These are phyloP conservation scores for Anacardium occidentale DNA, from an alignment of 345 rosid genomes.

Conservation along the genomic window DNA sequence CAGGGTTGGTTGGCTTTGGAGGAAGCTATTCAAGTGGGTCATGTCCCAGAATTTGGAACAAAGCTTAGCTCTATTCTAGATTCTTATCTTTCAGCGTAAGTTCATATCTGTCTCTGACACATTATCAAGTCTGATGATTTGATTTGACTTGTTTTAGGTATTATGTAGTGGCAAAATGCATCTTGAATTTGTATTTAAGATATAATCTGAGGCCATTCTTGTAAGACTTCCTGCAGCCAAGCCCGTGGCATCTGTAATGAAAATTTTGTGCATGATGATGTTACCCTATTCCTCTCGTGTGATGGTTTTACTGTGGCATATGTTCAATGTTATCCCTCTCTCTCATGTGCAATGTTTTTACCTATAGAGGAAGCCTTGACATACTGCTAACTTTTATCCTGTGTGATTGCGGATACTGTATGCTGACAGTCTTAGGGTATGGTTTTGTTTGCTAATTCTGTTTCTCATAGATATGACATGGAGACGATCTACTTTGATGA, in stretches of 20 bases:
- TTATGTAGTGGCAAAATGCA: not conserved
- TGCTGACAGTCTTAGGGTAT: not conserved
- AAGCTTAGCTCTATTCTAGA: constrained; percentile 59
- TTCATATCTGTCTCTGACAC: constrained; percentile 8
- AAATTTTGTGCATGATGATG: not conserved
- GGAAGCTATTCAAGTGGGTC: constrained; percentile 57
- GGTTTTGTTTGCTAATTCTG: constrained; percentile 11
- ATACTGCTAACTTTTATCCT: not conserved
- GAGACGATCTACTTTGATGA: constrained; percentile 77
- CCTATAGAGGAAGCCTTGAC: not conserved
- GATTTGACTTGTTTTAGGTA: not conserved
- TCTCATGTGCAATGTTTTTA: not conserved
- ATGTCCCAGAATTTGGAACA: constrained; percentile 66
- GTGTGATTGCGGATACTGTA: not conserved
- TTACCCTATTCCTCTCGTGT: not conserved
- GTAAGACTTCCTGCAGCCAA: not conserved
- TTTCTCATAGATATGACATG: constrained; percentile 48
- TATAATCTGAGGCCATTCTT: not conserved
- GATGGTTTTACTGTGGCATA: not conserved
- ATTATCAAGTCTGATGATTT: not conserved
- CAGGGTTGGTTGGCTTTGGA: constrained; percentile 71
- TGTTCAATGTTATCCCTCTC: not conserved
- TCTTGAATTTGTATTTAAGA: not conserved
- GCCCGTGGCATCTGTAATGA: not conserved
- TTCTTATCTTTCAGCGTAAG: constrained; percentile 65